Percentiles rank a stretch among this genome's conserved stretches.
Evolutionary conservation across 2,329 filamentous ascomycete species (phyloP).

Genomic region (Nemania diffusa): DNA sequence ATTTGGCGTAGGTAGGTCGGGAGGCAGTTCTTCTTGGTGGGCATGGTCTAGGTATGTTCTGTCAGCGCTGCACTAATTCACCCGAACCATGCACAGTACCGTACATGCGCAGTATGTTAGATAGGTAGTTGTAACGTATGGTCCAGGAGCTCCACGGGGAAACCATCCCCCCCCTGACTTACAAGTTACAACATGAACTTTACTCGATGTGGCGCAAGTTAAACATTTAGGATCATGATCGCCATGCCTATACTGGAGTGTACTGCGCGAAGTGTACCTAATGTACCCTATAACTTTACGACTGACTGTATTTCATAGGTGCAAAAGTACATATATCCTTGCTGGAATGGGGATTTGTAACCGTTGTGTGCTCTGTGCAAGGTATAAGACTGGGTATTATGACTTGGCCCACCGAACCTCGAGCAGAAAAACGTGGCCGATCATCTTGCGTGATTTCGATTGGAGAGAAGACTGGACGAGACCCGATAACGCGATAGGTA

Average conservation of each 20-base stretch:
- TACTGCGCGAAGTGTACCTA: no score
- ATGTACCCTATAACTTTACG: no score
- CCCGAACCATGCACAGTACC: constrained; percentile 11
- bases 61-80: constrained; percentile 29
- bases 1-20: constrained; percentile 15
- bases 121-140: constrained; percentile 3
- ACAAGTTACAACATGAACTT: neutral
- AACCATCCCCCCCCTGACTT: constrained; percentile 9
- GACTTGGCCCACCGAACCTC: constrained; percentile 18
- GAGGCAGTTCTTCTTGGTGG: constrained; percentile 1
- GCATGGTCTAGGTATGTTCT: no score
- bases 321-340: constrained; percentile 1
- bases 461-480: neutral
- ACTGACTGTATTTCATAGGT: neutral
- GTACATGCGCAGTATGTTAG: no score
- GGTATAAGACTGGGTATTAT: no score
- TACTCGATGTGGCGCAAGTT: neutral
- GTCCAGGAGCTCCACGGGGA: constrained; percentile 11
- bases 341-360: neutral
- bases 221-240: neutral
- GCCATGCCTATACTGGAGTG: neutral
- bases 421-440: constrained; percentile 28
- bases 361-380: neutral
- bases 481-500: constrained; percentile 21
- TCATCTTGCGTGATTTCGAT: constrained; percentile 29